Evolutionary conservation across 2,329 filamentous ascomycete genomes (phyloP), one percentile per base, ranked within the genome.

Genomic region (Trematosphaeria pertusa): DNA sequence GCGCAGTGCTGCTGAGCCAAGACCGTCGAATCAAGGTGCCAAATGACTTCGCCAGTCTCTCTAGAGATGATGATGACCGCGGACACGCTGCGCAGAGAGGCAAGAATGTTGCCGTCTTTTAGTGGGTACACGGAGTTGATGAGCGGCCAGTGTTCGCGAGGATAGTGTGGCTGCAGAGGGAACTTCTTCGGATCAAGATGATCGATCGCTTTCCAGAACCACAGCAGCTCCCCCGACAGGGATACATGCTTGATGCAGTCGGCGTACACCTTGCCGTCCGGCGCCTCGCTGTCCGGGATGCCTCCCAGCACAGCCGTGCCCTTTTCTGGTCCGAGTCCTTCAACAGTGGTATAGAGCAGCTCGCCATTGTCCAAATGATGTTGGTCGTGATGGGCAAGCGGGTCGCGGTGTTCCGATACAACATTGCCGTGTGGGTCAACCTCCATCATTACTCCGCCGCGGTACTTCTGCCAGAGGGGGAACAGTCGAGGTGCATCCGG

Each of bases 1-100:
- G 76, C 75, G 42, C 72, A 73, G 55, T 78, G 75, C 50, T 78
- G 76, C 52, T 78, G 76, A 1, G 70, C 72, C 0, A 78, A 61
- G 2, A 71, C 62, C 3, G 69, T 70, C 2, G 70, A 65, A 18
- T 69, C 66, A 10, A 78, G 61, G 31, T 72, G 69, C 75, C 75
- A 78, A 3, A 76, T 58, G 10, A 78, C 63, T 5, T 75, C 54
- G 0, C 73, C 74, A 0, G 73, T 76, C 14, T 63, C 37, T 6
- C 70, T 64, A 14, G 66, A 68, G 43, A 78, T 77, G 28, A 77
- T 70, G 35, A 78, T 61, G 1, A 78, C 75, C 1, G 70, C 69
- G 0, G 74, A 77, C 2, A 72, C 69, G 33, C 68, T 73, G 2
- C 75, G 68, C 37, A 76, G 65, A 0, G 74, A 77, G 2, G 74